Base-by-base conservation (phyloP, 202 grass and related monocot genomes). In the Tripidium arundinaceum region DNA sequence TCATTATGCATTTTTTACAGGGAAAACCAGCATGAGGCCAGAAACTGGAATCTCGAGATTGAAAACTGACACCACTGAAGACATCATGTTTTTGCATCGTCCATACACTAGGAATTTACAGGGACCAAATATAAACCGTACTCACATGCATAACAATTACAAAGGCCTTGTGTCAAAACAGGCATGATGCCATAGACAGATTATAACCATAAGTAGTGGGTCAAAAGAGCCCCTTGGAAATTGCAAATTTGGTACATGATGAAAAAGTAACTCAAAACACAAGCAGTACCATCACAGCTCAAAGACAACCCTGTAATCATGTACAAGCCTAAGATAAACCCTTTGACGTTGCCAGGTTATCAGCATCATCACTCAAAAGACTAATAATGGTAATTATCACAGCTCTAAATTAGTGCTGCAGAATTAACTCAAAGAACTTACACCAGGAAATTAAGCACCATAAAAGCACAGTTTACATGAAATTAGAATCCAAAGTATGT, bases 381-480 rank as follows among this genome's bases (percentile, higher is more conserved):
- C n/a, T 9, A 45, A 61, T 45, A 28, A 39, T 64, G 3, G 10
- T 45, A 62, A 31, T 5, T 33, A 77, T 65, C 11, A 52, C 13
- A 4, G 8, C 12, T 54, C 13, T 79, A 8, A 54, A 27, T 68
- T 62, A 50, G n/a, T 74, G 18, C 19, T 79, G 49, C 16, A 59
- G 19, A 55, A 84, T 6, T 65, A 71, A 62, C 8, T 81, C 9
- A 67, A 66, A 45, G 5, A 5, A 70, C 34, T 88, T 73, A 55
- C 7, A 76, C 41, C 21, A 13, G 6, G 78, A 83, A 83, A 81
- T 52, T 39, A 78, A 72, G 13, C 14, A 49, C 15, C n/a, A 55
- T 72, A 50, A 50, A 54, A 58, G 54, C 72, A 66, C 46, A 55
- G 77, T 34, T 19, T 61, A 77, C 21, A 81, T 34, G 50, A 83